Evolutionary conservation across 1,139 yeast genomes (phyloP).

Genomic region (Scheffersomyces insectosa): DNA sequence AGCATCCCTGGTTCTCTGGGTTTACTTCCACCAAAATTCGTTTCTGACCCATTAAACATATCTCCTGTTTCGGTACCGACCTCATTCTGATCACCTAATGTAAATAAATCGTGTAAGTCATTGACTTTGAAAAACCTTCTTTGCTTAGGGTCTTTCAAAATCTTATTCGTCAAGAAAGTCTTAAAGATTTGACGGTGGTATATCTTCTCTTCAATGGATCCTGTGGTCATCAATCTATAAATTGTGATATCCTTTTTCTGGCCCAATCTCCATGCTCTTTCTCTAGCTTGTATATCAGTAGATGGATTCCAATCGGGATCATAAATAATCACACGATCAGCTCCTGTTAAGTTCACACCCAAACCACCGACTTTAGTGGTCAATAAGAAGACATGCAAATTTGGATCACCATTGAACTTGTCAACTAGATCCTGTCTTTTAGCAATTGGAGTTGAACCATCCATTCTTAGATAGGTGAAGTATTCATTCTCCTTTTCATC

Average conservation of each 20-base stretch:
- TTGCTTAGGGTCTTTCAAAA: constrained; percentile 93
- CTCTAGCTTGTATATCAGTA: constrained; percentile 95
- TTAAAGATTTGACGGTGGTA: constrained; percentile 96
- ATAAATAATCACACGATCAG: constrained; percentile 87
- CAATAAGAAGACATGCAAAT: constrained; percentile 65
- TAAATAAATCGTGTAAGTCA: constrained; percentile 86
- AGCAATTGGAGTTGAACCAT: constrained; percentile 85
- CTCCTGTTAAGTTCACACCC: constrained; percentile 93
- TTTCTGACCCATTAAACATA: constrained; percentile 57
- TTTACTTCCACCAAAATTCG: constrained; percentile 25
- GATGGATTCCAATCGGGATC: constrained; percentile 99
- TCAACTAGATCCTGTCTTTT: constrained; percentile 80
- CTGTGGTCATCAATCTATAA: constrained; percentile 89
- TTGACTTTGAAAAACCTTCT: constrained; percentile 88
- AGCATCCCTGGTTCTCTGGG: constrained; percentile 26
- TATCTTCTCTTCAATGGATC: constrained; percentile 94
- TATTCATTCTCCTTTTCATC: constrained; percentile 11
- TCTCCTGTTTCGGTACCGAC: constrained; percentile 67
- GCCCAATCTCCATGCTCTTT: constrained; percentile 96
- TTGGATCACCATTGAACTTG: constrained; percentile 62
- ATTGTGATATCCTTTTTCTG: constrained; percentile 93
- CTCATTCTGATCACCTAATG: constrained; percentile 75
- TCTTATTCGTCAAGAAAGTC: constrained; percentile 90
- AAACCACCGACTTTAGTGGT: constrained; percentile 96
- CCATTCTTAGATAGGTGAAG: constrained; percentile 77